A percentile compares a stretch with the other conserved stretches of the same genome.
These are phyloP conservation scores for Termitomyces sp. DNA, from an alignment of 768 basidiomycete genomes.

Conservation along the genomic window DNA sequence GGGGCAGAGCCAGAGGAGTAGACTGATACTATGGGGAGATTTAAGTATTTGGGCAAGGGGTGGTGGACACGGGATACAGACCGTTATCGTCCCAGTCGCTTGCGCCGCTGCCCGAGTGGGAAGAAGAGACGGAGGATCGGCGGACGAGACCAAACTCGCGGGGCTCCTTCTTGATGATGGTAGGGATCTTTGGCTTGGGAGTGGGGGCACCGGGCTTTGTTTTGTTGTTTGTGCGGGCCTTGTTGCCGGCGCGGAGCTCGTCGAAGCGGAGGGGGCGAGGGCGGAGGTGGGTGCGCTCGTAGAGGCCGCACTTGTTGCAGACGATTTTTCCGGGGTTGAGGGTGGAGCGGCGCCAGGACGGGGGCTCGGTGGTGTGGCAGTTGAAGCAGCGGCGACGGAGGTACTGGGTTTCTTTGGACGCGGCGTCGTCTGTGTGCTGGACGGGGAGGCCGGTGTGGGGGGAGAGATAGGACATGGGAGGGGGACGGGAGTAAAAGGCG, in stretches of 20 bases:
- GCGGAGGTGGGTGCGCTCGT: constrained; percentile 84
- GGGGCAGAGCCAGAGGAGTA: constrained; percentile 60
- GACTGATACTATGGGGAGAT: constrained; percentile 34
- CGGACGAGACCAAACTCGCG: constrained; percentile 48
- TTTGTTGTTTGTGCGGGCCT: constrained; percentile 65
- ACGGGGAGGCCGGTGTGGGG: constrained; percentile 58
- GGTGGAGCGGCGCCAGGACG: constrained; percentile 83
- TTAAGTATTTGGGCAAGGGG: constrained; percentile 17
- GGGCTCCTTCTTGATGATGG: constrained; percentile 62
- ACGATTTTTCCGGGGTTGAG: constrained; percentile 91
- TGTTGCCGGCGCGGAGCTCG: constrained; percentile 83
- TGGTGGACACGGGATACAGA: constrained; percentile 33
- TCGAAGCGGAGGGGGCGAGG: constrained; percentile 83
- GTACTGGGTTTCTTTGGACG: constrained; percentile 88
- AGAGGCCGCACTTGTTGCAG: constrained; percentile 91
- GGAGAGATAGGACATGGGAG: constrained; percentile 34
- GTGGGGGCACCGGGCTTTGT: constrained; percentile 31
- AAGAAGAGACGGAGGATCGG: constrained; percentile 63
- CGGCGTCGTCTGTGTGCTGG: constrained; percentile 88
- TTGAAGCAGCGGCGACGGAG: constrained; percentile 86
- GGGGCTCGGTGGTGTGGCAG: constrained; percentile 89
- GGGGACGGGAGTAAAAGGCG: constrained; percentile 39
- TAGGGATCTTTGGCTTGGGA: constrained; percentile 31
- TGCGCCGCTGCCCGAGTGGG: constrained; percentile 48
- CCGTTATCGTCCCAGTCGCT: constrained; percentile 85